phyloP scores from a whole-genome alignment of 2,329 filamentous ascomycete species.

The Cladosporium sp. region DNA sequence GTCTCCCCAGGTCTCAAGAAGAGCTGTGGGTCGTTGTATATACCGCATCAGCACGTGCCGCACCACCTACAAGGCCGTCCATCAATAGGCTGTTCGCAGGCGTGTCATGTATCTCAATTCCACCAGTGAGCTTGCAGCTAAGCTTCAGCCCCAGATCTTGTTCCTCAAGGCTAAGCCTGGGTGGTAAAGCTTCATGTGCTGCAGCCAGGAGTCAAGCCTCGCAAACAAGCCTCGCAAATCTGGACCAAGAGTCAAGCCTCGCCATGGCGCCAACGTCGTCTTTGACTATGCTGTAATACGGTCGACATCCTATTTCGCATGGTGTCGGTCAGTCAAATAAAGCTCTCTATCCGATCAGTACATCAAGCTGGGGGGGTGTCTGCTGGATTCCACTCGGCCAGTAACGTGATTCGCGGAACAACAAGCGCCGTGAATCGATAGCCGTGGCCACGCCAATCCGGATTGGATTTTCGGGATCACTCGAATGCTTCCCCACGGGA shows the following conservation, averaged over 20 bases:
- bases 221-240: not conserved
- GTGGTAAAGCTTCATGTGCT: not conserved
- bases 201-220: not conserved
- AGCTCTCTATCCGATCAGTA: not conserved
- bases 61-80: not conserved
- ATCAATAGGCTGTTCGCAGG: not conserved
- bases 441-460: not conserved
- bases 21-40: not conserved
- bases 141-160: not conserved
- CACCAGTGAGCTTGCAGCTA: conserved; percentile 8
- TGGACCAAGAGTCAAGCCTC: conserved; percentile 3
- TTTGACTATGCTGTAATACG: not conserved
- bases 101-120: not conserved
- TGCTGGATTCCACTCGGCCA: not conserved
- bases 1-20: not conserved
- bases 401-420: conserved; percentile 2
- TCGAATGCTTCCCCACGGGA: not conserved
- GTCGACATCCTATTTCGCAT: not conserved
- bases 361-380: not conserved
- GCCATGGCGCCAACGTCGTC: conserved; percentile 2
- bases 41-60: not conserved
- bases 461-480: not conserved
- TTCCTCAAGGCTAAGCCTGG: not conserved
- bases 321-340: not conserved
- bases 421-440: not conserved